Base-by-base conservation (phyloP, 2,329 filamentous ascomycete genomes). In the Scedosporium aurantiacum region DNA sequence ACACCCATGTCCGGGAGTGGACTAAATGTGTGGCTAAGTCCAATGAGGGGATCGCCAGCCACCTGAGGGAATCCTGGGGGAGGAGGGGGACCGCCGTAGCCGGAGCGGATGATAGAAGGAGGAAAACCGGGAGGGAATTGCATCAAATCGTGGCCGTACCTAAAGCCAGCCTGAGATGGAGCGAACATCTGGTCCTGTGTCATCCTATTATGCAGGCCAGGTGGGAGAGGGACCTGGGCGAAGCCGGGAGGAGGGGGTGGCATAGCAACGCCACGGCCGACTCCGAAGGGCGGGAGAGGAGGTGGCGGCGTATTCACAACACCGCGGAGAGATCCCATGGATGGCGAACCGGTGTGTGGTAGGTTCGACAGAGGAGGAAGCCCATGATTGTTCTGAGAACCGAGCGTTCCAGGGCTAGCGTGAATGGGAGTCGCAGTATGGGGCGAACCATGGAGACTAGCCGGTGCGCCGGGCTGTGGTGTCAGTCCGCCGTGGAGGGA, bases 401-500 rank as follows among this genome's bases (percentile, higher is more conserved):
- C 82, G 62, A 85, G 84, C 8, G 83, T 83, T 40, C 83, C 82
- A 18, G 84, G 85, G 63, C 85, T 87, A 54, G 81, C 81, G 65
- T 89, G 87, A 43, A 83, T 76, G 14, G 89, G 84, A 27, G 83
- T 86, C 62, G 82, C 76, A 16, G 81, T 76, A 67, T 84, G 83
- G 59, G 85, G 82, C 37, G 84, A 86, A 8, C 78, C 76, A 63
- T 79, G 81, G 63, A 85, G 82, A 65, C 81, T 85, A 18, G 77
- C 71, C 4, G 72, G 75, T 6, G 79, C 78, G 50, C 76, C 77
- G 64, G 87, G 81, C 69, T 88, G 83, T 1, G 89, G 21, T 43
- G 58, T 52, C 2, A 85, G 82, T 64, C 88, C 85, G 2, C 90
- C 89, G 58, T 85, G 87, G 5, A 84, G 82, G 69, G 86, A 84